Base-by-base conservation (phyloP, 441 rosid species). In the Melastoma candidum region DNA sequence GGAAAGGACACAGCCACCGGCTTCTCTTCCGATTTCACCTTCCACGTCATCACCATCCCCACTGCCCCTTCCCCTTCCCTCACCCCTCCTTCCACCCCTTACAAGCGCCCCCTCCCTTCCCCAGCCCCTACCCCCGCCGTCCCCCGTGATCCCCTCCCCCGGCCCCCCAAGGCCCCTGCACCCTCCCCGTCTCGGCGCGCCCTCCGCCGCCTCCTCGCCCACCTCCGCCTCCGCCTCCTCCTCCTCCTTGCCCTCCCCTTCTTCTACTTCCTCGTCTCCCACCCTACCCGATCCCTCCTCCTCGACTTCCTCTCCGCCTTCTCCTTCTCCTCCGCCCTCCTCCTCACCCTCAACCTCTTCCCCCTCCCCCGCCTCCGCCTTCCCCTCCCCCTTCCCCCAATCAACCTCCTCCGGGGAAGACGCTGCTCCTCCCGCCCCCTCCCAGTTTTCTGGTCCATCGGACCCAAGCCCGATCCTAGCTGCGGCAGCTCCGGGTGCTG, bases 1-100 rank as follows among this genome's bases (percentile, higher is more conserved):
- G 95, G 97, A 80, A 90, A 76, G 82, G 97, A 90, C 82, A 90
- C 36, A 1, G 36, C 94, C 90, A 73, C 67, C 78, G 97, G 97
- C 95, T 69, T 90, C 90, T 82, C 90, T 82, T 85, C 94, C 94
- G 94, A 78, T 82, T 82, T 64, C 68, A 82, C 48, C 29, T 50
- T 43, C 63, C 12, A 9, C 73, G 54, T 3, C 60, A 64, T n/a
- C 61, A 27, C 27, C 71, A 56, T 9, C 63, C 49, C 9, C 65
- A 61, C 12, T 53, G 8, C 11, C 52, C 56, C 2, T 57, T 58
- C 12, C 60, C 64, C 47, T 44, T 44, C 39, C 68, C 14, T 77
- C 63, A 55, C 73, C 49, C 79, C 85, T 0, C 58, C 66, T 6
- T 62, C 66, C 36, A 66, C 81, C 5, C 85, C 95, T 7, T 88